Evolutionary conservation across 2,329 filamentous ascomycete genomes (phyloP).

Genomic region (Apiospora saccharicola): DNA sequence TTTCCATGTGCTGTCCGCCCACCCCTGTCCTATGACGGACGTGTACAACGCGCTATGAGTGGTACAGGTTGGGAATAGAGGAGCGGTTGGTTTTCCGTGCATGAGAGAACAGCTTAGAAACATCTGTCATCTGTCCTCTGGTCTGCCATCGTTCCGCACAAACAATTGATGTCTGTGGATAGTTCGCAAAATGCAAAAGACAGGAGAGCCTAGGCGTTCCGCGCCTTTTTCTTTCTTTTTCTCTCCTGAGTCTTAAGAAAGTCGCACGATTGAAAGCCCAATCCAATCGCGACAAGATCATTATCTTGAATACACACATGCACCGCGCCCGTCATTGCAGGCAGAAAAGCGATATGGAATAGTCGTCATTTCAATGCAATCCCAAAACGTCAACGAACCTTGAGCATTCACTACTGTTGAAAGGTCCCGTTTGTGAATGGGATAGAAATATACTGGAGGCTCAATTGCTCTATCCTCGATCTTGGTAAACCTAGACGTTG

Average conservation of each 20-base stretch:
- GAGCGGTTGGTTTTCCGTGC: neutral
- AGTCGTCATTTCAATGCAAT: neutral
- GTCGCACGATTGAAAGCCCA: neutral
- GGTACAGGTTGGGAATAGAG: neutral
- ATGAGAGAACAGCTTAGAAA: neutral
- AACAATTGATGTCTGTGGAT: slow-evolving; percentile 4
- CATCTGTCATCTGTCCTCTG: neutral
- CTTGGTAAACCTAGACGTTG: slow-evolving; percentile 3
- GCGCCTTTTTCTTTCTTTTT: neutral
- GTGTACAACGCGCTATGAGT: neutral
- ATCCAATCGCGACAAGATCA: neutral
- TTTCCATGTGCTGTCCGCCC: slow-evolving; percentile 6
- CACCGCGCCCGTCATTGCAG: neutral
- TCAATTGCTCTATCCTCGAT: neutral
- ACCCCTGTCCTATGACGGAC: neutral
- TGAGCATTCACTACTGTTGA: neutral
- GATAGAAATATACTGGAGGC: neutral
- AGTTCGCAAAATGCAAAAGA: neutral
- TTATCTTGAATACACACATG: neutral
- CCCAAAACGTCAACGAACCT: neutral
- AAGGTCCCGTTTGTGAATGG: neutral
- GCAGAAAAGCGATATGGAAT: neutral
- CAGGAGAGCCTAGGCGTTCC: neutral
- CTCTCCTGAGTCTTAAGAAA: neutral
- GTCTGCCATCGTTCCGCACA: slow-evolving; percentile 4